Base-by-base conservation (phyloP, 805 yeast species). In the Torulaspora microellipsoides region DNA sequence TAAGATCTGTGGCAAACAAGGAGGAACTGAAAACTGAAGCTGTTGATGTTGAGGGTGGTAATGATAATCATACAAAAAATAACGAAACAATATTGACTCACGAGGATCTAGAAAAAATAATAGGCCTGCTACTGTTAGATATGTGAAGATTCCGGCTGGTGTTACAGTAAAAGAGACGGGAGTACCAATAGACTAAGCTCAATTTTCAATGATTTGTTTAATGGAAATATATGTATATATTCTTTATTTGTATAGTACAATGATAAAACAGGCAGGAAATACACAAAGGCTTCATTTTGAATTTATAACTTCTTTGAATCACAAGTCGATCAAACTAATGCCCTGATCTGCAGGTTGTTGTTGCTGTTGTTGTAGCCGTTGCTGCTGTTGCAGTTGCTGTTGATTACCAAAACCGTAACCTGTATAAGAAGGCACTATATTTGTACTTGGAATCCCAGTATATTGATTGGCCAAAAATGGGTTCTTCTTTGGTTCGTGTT, bases 331-430 rank as follows among this genome's bases (percentile, higher is more conserved):
- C 45, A 62, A 52, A 40, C 59, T 58, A 15, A 55, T 39, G 25
- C 60, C 58, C 45, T 59, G 64, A 36, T 59, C 64, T 3, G 63
- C 55, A 10, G 47, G 25, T 38, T 50, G 55, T 34, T 52, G 60
- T 47, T 46, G 62, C 48, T 45, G 66, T 31, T 58, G 64, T 55
- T 50, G 61, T 40, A 55, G 60, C 41, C 58, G 62, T 46, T 56
- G 45, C 39, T 56, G 55, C 48, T 61, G 41, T 42, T 48, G 39
- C 46, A 44, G 56, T 30, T 45, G 54, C 34, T 43, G 46, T 49
- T 81, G 87, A 54, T 89, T 90, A 38, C 97, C 97, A 66, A 90
- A 90, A 1, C 98, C 98, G 60, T 80, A 89, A 2, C 98, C 98
- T 1, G 98, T 90, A 58, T 85, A 82, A 2, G 93, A 81, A 5